Percentiles rank a stretch among this genome's conserved stretches.
These are phyloP conservation scores for Lobosporangium transversale DNA, from an alignment of 192 early-diverging fungal genomes.

Conservation along the genomic window DNA sequence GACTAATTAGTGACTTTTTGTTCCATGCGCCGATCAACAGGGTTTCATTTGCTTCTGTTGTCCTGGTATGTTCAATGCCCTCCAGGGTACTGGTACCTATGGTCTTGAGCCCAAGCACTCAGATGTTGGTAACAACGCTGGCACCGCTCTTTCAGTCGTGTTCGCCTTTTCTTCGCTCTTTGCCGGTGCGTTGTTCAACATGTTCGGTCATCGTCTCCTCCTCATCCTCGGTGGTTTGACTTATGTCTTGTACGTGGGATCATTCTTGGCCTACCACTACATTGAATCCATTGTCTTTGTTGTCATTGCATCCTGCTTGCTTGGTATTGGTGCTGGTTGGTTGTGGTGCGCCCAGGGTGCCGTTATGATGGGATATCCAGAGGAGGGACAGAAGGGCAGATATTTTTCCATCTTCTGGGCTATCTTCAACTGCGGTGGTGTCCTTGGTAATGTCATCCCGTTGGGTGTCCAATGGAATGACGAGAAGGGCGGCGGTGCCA, in stretches of 20 bases:
- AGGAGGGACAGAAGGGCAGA: slow-evolving; percentile 79
- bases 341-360: slow-evolving; percentile 79
- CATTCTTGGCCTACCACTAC: slow-evolving; percentile 75
- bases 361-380: slow-evolving; percentile 89
- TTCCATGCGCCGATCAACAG: too few species aligned
- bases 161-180: slow-evolving; percentile 82
- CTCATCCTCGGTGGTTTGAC: slow-evolving; percentile 75
- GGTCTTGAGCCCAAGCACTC: slow-evolving; percentile 49
- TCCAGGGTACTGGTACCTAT: slow-evolving; percentile 48
- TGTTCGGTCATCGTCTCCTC: slow-evolving; percentile 74
- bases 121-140: slow-evolving; percentile 70
- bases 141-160: slow-evolving; percentile 76
- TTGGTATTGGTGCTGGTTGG: slow-evolving; percentile 85
- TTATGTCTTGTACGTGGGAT: slow-evolving; percentile 82
- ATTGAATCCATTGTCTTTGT: slow-evolving; percentile 65
- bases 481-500: slow-evolving; percentile 53
- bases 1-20: too few species aligned
- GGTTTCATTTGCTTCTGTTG: slow-evolving; percentile 79
- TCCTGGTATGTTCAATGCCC: slow-evolving; percentile 83
- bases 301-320: slow-evolving; percentile 77
- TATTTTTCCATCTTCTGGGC: slow-evolving; percentile 90
- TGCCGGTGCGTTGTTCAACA: slow-evolving; percentile 82
- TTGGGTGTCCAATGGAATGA: slow-evolving; percentile 76
- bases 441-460: slow-evolving; percentile 80
- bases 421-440: slow-evolving; percentile 83